Conservation (phyloP, 176 grass and related monocot genomes). For the Cenchrus fungigraminus region DNA sequence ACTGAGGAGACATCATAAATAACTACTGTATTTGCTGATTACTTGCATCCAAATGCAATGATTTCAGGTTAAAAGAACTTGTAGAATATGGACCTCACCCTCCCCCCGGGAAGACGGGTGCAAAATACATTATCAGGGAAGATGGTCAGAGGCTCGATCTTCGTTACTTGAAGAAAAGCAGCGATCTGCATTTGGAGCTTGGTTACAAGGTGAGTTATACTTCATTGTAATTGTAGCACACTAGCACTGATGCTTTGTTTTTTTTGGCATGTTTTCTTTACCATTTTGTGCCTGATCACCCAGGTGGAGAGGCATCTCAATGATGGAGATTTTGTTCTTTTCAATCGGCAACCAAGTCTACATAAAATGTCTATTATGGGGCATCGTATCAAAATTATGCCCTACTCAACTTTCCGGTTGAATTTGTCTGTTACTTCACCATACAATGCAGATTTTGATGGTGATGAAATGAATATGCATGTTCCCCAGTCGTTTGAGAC, state of each 20-base stretch:
- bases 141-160: constrained; percentile 92
- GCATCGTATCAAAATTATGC: constrained; percentile 95
- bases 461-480: constrained; percentile 99
- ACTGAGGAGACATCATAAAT: background rate
- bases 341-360: constrained; percentile 90
- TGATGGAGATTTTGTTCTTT: constrained; percentile 95
- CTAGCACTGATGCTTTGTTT: background rate
- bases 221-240: constrained; percentile 10
- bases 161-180: constrained; percentile 94
- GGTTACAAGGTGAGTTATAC: constrained; percentile 68
- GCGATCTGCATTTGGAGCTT: constrained; percentile 90
- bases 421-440: constrained; percentile 94
- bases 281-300: constrained; percentile 31
- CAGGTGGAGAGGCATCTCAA: constrained; percentile 84
- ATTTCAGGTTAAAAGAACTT: constrained; percentile 69
- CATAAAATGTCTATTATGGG: constrained; percentile 99
- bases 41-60: constrained; percentile 28
- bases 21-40: background rate
- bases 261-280: background rate
- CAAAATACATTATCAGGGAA: constrained; percentile 94
- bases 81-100: constrained; percentile 90
- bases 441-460: constrained; percentile 98
- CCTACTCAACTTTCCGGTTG: constrained; percentile 89
- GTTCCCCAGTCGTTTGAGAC: constrained; percentile 94
- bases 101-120: constrained; percentile 85